phyloP scores from a whole-genome alignment of 2,329 filamentous ascomycete species.

The Geosmithia putterillii region DNA sequence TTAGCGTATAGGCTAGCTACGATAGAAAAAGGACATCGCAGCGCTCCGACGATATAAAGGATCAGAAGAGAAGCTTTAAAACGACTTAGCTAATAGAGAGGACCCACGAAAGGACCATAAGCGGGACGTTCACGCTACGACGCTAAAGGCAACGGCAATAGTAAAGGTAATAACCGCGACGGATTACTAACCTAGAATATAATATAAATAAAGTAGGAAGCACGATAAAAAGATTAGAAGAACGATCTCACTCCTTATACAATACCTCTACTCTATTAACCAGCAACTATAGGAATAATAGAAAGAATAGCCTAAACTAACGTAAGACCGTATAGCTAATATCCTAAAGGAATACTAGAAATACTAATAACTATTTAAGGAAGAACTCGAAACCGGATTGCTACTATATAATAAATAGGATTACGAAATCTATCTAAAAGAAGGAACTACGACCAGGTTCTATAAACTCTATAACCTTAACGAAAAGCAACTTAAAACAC shows the following conservation, averaged over 20 bases:
- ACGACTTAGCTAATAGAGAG: no score
- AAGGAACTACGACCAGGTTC: not conserved
- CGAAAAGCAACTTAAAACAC: no score
- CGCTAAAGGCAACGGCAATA: not conserved
- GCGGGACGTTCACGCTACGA: no score
- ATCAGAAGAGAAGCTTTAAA: no score
- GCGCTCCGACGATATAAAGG: not conserved
- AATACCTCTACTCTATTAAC: no score
- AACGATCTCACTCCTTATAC: no score
- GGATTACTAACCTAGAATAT: not conserved
- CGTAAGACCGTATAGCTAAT: not conserved
- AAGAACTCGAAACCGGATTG: not conserved
- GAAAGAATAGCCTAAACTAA: not conserved
- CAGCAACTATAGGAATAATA: not conserved
- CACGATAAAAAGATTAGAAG: slow-evolving; percentile 1
- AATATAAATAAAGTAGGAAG: not conserved
- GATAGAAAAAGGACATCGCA: not conserved
- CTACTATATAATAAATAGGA: not conserved
- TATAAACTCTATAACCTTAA: slow-evolving; percentile 1
- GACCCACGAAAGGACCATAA: no score
- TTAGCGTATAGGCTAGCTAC: not conserved
- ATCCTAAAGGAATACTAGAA: not conserved
- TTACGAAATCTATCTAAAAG: not conserved
- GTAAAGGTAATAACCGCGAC: not conserved
- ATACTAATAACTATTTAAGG: slow-evolving; percentile 1